Conservation (phyloP, 1,139 yeast species). For the Scheffersomyces stambukii region DNA sequence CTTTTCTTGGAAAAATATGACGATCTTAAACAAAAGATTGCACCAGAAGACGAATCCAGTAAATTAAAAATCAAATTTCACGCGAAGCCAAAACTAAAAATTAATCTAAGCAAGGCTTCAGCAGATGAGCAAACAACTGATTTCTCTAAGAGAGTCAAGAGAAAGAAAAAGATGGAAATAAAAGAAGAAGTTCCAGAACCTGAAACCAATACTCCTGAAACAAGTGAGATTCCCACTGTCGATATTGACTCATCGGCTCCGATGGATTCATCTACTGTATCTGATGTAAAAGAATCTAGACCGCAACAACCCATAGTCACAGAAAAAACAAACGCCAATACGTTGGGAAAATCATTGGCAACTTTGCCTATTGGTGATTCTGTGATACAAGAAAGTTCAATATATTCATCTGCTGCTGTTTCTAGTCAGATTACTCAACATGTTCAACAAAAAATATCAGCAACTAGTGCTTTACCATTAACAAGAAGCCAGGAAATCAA, state of each 20-base stretch:
- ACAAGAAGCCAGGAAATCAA: slow-evolving; percentile 25
- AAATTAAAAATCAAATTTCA: slow-evolving; percentile 23
- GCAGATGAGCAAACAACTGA: slow-evolving; percentile 18
- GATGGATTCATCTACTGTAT: too few species aligned
- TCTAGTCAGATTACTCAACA: slow-evolving; percentile 22
- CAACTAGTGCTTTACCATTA: slow-evolving; percentile 10
- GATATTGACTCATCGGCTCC: too few species aligned
- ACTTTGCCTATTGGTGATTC: slow-evolving; percentile 22
- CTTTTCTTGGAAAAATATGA: slow-evolving; percentile 29
- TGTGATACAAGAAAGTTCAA: slow-evolving; percentile 32
- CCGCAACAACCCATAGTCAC: slow-evolving; percentile 8
- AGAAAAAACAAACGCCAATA: slow-evolving; percentile 14
- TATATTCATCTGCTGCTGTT: slow-evolving; percentile 35
- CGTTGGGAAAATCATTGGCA: slow-evolving; percentile 29
- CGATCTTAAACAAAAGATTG: slow-evolving; percentile 19
- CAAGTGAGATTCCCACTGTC: slow-evolving; percentile 1
- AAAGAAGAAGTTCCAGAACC: slow-evolving; percentile 11
- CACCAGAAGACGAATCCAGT: slow-evolving; percentile 20
- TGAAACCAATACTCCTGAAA: slow-evolving; percentile 7
- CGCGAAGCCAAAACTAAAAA: slow-evolving; percentile 20
- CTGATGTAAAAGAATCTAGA: too few species aligned
- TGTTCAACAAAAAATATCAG: slow-evolving; percentile 21
- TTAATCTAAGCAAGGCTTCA: slow-evolving; percentile 18
- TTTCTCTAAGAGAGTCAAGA: slow-evolving; percentile 19
- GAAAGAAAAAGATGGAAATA: slow-evolving; percentile 16